A percentile compares a stretch with the other conserved stretches of the same genome.
Evolutionary conservation across 2,329 filamentous ascomycete genomes (phyloP).

Genomic region (Cryphonectria radicalis): DNA sequence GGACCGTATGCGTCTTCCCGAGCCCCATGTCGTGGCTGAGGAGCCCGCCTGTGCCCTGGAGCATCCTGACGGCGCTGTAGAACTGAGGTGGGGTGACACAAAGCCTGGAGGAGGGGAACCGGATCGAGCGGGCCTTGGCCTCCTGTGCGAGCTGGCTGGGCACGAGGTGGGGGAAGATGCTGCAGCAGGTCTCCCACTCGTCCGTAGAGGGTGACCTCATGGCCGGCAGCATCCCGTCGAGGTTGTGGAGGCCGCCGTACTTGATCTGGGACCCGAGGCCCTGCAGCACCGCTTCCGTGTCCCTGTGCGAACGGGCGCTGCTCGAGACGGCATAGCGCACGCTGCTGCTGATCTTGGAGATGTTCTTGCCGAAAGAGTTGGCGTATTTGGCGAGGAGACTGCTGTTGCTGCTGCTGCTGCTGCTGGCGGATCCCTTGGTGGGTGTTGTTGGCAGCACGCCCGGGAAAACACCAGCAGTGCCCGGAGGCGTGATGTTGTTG

Average conservation of each 20-base stretch:
- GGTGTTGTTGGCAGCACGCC: neutral
- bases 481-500: neutral
- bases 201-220: neutral
- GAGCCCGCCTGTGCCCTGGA: neutral
- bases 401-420: neutral
- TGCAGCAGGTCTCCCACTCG: neutral
- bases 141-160: neutral
- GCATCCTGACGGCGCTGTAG: neutral
- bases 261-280: neutral
- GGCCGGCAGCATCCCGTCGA: conserved; percentile 2
- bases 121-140: neutral
- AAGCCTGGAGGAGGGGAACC: neutral
- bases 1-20: neutral
- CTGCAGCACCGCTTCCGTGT: neutral
- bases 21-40: conserved; percentile 11
- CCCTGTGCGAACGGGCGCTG: neutral
- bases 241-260: conserved; percentile 1
- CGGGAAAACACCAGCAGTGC: neutral
- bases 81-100: conserved; percentile 12
- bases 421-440: no score
- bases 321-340: neutral
- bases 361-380: neutral
- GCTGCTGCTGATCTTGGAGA: conserved; percentile 1
- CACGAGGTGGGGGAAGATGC: conserved; percentile 7
- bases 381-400: neutral